These are phyloP conservation scores for Tetrapyrgos nigripes DNA, from an alignment of 1,284 basidiomycete species.

Conservation along the genomic window DNA sequence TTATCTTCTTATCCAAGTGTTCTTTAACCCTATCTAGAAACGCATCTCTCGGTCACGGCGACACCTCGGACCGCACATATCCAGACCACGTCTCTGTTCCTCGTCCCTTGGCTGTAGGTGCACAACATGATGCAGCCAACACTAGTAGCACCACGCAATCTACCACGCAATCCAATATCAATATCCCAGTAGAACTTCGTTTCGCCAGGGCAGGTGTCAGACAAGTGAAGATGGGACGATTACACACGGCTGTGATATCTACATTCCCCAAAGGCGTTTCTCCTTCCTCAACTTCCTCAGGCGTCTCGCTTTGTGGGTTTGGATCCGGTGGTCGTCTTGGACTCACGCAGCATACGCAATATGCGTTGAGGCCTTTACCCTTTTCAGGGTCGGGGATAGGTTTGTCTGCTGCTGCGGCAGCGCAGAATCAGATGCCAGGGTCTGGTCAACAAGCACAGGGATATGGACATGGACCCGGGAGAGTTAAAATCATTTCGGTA, in stretches of 20 bases:
- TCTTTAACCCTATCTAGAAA: constrained; percentile 54
- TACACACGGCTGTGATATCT: constrained; percentile 14
- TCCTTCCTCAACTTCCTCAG: constrained; percentile 3
- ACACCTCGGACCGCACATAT: constrained; percentile 79
- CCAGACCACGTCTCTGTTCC: constrained; percentile 81
- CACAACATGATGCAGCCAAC: too few relatives aligned
- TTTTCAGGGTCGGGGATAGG: constrained; percentile 41
- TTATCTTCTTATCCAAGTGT: background rate
- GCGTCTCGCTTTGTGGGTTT: constrained; percentile 14
- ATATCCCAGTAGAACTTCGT: constrained; percentile 10
- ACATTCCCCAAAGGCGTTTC: background rate
- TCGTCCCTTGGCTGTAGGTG: constrained; percentile 42
- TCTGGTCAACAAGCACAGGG: background rate
- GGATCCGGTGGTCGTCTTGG: constrained; percentile 62
- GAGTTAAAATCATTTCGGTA: constrained; percentile 54
- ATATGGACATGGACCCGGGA: background rate
- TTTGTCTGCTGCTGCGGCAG: background rate
- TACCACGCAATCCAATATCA: too few relatives aligned
- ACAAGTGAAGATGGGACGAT: constrained; percentile 16
- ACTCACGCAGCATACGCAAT: constrained; percentile 81
- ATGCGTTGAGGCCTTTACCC: constrained; percentile 66
- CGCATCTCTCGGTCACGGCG: constrained; percentile 84
- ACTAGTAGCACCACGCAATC: too few relatives aligned
- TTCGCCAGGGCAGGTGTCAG: constrained; percentile 8
- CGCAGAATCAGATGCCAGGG: background rate